Conservation (phyloP, 2,329 filamentous ascomycete species). For the Fusarium irregulare region DNA sequence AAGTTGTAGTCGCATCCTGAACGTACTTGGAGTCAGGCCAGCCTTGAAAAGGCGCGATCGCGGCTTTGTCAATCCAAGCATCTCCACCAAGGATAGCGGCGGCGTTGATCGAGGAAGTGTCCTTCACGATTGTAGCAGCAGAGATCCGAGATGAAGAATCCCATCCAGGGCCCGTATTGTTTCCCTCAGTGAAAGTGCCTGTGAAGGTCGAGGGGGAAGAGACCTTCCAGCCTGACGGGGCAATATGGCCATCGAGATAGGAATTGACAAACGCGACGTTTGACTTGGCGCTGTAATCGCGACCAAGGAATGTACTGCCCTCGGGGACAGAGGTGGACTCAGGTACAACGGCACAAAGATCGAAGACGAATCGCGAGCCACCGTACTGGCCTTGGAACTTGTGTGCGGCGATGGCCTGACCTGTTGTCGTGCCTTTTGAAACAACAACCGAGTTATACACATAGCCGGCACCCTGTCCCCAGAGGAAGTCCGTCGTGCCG, state of each 20-base stretch:
- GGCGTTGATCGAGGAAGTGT: slow-evolving; percentile 63
- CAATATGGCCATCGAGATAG: slow-evolving; percentile 46
- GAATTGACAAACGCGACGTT: slow-evolving; percentile 48
- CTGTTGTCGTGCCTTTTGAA: slow-evolving; percentile 20
- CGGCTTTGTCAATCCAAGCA: slow-evolving; percentile 48
- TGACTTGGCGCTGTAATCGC: slow-evolving; percentile 43
- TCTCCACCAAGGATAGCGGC: slow-evolving; percentile 51
- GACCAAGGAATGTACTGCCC: slow-evolving; percentile 44
- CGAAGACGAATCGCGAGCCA: slow-evolving; percentile 56
- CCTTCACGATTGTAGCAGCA: slow-evolving; percentile 43
- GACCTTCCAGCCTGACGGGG: slow-evolving; percentile 45
- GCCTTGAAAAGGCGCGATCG: slow-evolving; percentile 45
- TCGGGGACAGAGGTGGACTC: slow-evolving; percentile 39
- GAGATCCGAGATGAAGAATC: slow-evolving; percentile 41
- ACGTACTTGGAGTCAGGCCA: slow-evolving; percentile 47
- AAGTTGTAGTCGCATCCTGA: slow-evolving; percentile 5
- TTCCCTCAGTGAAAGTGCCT: slow-evolving; percentile 48
- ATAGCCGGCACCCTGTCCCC: slow-evolving; percentile 43
- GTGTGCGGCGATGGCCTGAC: slow-evolving; percentile 46
- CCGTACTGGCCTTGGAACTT: slow-evolving; percentile 44
- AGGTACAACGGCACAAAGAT: slow-evolving; percentile 54
- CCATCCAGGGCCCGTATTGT: slow-evolving; percentile 49
- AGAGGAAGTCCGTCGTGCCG: slow-evolving; percentile 39
- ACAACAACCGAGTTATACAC: slow-evolving; percentile 42
- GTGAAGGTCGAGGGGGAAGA: slow-evolving; percentile 37